Conservation (phyloP, 2,329 filamentous ascomycete species). For the Phialemonium atrogriseum region DNA sequence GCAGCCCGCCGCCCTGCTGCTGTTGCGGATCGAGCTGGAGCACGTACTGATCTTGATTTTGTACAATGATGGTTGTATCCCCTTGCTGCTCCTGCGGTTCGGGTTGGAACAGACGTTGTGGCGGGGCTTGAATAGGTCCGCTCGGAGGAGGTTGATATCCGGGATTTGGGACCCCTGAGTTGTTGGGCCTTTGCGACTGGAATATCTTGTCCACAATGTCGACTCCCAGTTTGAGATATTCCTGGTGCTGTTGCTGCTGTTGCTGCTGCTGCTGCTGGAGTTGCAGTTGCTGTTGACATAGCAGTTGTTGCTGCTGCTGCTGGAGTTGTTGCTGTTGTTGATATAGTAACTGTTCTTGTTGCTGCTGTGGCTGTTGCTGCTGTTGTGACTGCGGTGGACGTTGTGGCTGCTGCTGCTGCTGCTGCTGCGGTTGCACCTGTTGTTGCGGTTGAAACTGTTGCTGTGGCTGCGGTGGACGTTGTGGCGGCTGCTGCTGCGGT, state of each 20-base stretch:
- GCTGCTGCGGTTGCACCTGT: not conserved
- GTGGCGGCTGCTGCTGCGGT: not conserved
- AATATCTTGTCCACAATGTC: not conserved
- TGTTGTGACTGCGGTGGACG: not conserved
- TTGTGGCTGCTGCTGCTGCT: conserved; percentile 1
- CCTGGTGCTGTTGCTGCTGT: not conserved
- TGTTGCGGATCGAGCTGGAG: no score
- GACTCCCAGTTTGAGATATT: not conserved
- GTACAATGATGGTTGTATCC: no score
- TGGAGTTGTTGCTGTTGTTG: not conserved
- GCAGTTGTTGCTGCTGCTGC: not conserved
- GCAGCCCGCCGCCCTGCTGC: no score
- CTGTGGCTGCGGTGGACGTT: not conserved
- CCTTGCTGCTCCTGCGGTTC: no score
- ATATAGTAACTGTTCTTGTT: not conserved
- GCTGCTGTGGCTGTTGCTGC: not conserved
- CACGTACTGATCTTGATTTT: no score
- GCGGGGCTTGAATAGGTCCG: no score
- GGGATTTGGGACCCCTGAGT: no score
- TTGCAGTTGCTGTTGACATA: not conserved
- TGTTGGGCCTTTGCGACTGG: no score
- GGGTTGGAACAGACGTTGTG: no score
- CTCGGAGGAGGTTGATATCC: no score
- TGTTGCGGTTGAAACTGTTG: conserved; percentile 2
- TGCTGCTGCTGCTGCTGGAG: not conserved